These are phyloP conservation scores for Aspergillus kassunensis DNA, from an alignment of 495 filamentous ascomycete genomes.

Conservation along the genomic window DNA sequence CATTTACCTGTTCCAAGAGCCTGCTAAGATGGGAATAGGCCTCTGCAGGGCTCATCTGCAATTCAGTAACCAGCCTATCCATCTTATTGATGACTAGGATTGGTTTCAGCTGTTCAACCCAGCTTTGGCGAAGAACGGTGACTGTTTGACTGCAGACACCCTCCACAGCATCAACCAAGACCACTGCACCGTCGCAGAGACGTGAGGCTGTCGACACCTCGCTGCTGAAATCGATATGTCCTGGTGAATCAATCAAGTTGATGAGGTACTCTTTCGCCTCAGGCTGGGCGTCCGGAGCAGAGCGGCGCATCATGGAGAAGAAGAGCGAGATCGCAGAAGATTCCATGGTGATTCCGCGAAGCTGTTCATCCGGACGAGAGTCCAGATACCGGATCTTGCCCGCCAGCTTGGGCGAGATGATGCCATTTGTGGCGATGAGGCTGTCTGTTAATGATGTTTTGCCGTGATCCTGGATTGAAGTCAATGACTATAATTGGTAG, in stretches of 20 bases:
- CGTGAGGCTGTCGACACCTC: conserved; percentile 96
- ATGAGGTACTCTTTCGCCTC: conserved; percentile 85
- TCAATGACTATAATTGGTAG: neutral
- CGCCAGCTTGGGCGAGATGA: conserved; percentile 95
- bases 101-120: conserved; percentile 93
- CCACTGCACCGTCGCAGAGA: conserved; percentile 89
- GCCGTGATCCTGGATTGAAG: conserved; percentile 68
- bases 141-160: conserved; percentile 98
- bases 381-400: conserved; percentile 98
- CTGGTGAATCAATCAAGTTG: conserved; percentile 96
- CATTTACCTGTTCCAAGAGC: conserved; percentile 92
- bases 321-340: conserved; percentile 96
- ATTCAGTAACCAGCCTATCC: conserved; percentile 86
- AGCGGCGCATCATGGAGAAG: conserved; percentile 81
- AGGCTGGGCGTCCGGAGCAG: conserved; percentile 62
- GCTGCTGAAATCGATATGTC: conserved; percentile 98
- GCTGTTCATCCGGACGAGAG: conserved; percentile 93
- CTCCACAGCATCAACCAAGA: conserved; percentile 97
- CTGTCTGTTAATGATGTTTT: conserved; percentile 97
- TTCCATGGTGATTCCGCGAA: conserved; percentile 98
- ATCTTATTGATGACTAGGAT: conserved; percentile 98
- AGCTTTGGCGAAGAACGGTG: conserved; percentile 90
- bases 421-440: conserved; percentile 97
- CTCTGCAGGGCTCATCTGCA: conserved; percentile 86
- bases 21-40: conserved; percentile 88